These are phyloP conservation scores for Trypanosoma rangeli DNA, from an alignment of 208 protist genomes.

Conservation along the genomic window DNA sequence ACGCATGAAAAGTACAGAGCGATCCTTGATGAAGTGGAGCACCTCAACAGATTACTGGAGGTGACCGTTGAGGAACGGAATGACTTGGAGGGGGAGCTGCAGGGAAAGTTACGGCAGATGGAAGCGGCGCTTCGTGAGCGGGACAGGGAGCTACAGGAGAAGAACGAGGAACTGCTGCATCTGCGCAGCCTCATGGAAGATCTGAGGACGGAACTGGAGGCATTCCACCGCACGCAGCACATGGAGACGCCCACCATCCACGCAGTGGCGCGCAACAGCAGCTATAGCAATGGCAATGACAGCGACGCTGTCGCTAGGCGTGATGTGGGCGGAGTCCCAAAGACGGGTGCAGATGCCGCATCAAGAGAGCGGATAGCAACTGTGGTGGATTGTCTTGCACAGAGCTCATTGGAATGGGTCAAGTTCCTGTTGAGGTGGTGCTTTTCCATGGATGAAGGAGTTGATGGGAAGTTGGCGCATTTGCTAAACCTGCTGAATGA, in stretches of 20 bases:
- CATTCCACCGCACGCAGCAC: background rate
- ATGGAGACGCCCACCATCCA: background rate
- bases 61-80: slow-evolving; percentile 16
- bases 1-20: slow-evolving; percentile 17
- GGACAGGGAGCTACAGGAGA: background rate
- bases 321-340: background rate
- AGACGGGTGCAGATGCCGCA: background rate
- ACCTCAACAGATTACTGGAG: slow-evolving; percentile 13
- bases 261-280: background rate
- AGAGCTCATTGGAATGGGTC: slow-evolving; percentile 18
- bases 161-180: slow-evolving; percentile 11
- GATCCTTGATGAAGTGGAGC: slow-evolving; percentile 25
- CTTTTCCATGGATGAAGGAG: background rate
- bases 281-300: background rate
- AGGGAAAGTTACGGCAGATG: slow-evolving; percentile 3
- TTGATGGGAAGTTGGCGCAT: background rate
- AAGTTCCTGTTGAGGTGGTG: slow-evolving; percentile 20
- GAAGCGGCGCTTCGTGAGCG: background rate
- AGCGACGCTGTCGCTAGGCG: background rate
- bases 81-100: slow-evolving; percentile 7
- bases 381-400: background rate
- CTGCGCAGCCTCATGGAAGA: slow-evolving; percentile 1
- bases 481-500: slow-evolving; percentile 6
- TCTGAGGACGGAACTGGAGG: background rate
- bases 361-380: too few relatives aligned